Evolutionary conservation across 73 alveolate species (phyloP), one percentile per base, ranked within the genome.

Genomic region (Halteria grandinella): DNA sequence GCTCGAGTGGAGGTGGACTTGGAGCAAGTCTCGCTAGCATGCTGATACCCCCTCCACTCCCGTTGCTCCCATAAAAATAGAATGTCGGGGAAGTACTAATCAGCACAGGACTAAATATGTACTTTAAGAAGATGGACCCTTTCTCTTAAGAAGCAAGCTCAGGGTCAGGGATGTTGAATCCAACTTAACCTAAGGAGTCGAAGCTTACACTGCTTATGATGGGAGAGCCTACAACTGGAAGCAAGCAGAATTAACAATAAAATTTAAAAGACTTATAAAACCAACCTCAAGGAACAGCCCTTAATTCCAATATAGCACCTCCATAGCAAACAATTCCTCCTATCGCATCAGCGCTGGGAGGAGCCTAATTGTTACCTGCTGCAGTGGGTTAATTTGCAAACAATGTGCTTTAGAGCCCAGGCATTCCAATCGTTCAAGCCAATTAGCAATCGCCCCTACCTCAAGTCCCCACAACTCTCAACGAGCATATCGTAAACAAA

Each of bases 31-130:
- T n/a, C n/a, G n/a, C n/a, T n/a, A n/a, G n/a, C n/a, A n/a, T n/a
- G n/a, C n/a, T n/a, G n/a, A n/a, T n/a, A n/a, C 77, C 77, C 4
- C 77, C 77, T 8, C 77, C 77, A 8, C 24, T 60, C n/a, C 77
- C 77, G 7, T 15, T 60, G 3, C 58, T 60, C 17, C 77, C 77
- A 8, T 23, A 32, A 36, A 24, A 49, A 60, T 21, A 60, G 41
- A 60, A 60, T 24, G 3, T 47, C 1, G 51, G 45, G 10, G 77
- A 60, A n/a, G n/a, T n/a, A n/a, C n/a, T n/a, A n/a, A n/a, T 64
- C 37, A 64, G 29, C 34, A 41, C 60, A 6, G 79, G 79, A 1
- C 34, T 64, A 23, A 64, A 64, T 44, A 64, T 64, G 79, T 64
- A 64, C 34, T 64, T 64, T 25, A 64, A 64, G 57, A 64, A 64